Percentiles rank a stretch among this genome's conserved stretches.
These are phyloP conservation scores for Croton setiger DNA, from an alignment of 441 rosid genomes.

Conservation along the genomic window DNA sequence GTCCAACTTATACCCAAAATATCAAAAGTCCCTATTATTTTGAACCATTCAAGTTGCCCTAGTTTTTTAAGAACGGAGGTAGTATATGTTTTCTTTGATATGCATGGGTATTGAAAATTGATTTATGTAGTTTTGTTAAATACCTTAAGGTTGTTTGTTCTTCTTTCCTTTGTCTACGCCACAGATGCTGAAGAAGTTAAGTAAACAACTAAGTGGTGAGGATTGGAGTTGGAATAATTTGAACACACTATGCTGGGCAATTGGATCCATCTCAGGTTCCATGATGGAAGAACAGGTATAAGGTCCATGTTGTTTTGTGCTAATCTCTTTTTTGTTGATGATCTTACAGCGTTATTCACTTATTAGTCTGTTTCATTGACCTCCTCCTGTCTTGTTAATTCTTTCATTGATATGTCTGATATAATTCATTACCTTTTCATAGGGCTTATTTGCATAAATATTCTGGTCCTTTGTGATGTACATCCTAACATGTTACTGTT, in stretches of 20 bases:
- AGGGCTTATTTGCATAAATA: not conserved
- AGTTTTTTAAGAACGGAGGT: no score
- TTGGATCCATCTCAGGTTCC: constrained; percentile 99
- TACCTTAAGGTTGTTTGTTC: constrained; percentile 3
- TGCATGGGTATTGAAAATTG: no score
- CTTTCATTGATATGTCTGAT: not conserved
- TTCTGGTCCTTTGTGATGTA: not conserved
- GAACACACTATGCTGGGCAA: constrained; percentile 99
- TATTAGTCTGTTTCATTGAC: not conserved
- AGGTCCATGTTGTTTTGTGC: not conserved
- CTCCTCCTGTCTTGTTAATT: not conserved
- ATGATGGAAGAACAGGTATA: constrained; percentile 99
- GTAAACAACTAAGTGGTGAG: constrained; percentile 95
- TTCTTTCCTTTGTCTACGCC: constrained; percentile 17
- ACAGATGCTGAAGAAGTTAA: constrained; percentile 94
- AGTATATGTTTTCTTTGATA: not conserved
- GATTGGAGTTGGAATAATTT: constrained; percentile 99
- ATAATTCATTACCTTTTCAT: not conserved
- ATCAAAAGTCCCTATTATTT: no score
- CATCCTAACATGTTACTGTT: constrained; percentile 1
- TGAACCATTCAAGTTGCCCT: no score
- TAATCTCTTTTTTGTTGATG: not conserved
- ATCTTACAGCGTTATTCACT: not conserved
- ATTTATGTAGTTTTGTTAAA: not conserved
- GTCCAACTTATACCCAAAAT: no score